Evolutionary conservation across 371 early-diverging fungal species (phyloP).

Genomic region (Mucor irregularis): DNA sequence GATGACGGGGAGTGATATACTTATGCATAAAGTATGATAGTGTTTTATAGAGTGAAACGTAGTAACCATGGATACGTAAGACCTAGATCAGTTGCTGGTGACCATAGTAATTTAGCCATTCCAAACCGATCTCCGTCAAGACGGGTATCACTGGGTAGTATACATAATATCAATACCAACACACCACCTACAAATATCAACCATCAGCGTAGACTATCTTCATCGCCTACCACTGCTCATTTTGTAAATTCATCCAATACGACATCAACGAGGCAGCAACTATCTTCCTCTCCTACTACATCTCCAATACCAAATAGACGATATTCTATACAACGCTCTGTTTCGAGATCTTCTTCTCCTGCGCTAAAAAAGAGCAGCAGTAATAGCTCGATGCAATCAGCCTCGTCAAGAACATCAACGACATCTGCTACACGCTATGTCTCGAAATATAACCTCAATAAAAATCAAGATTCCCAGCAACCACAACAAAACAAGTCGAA

Average conservation of each 20-base stretch:
- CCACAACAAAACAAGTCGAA: no score
- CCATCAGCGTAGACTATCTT: neutral
- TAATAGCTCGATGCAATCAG: neutral
- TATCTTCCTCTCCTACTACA: slow-evolving; percentile 6
- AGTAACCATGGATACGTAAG: neutral
- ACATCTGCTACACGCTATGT: no score
- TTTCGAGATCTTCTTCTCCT: slow-evolving; percentile 14
- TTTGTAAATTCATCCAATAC: neutral
- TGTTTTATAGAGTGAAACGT: neutral
- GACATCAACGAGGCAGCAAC: neutral
- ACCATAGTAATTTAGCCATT: neutral
- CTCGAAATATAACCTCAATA: no score
- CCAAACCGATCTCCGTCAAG: neutral
- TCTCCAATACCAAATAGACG: slow-evolving; percentile 28
- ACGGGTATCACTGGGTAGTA: slow-evolving; percentile 10
- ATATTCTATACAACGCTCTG: slow-evolving; percentile 10
- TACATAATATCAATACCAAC: slow-evolving; percentile 1
- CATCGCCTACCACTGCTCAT: neutral
- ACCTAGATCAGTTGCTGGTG: slow-evolving; percentile 10
- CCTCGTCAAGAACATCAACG: neutral
- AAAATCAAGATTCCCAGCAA: no score
- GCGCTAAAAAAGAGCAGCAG: neutral
- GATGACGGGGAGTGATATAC: neutral
- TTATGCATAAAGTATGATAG: neutral
- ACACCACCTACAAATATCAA: neutral